Conservation (phyloP, 2,329 filamentous ascomycete species). For the Ceratocystis ficicola region DNA sequence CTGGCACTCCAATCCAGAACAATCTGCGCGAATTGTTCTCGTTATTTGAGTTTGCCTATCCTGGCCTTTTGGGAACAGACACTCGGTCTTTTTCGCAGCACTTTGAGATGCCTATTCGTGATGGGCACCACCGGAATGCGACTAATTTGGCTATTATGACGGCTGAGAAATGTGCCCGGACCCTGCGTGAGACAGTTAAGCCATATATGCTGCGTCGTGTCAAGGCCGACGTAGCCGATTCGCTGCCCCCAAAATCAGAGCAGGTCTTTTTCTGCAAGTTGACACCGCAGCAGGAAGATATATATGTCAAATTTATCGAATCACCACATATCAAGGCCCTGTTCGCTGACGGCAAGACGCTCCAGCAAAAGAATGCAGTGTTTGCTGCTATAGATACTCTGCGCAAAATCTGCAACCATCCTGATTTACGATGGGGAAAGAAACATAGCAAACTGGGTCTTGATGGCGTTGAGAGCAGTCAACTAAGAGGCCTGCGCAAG, state of each 20-base stretch:
- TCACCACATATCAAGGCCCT: slow-evolving; percentile 22
- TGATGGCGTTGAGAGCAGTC: not conserved
- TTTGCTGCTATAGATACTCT: slow-evolving; percentile 83
- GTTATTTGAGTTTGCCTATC: slow-evolving; percentile 92
- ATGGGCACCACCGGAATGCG: slow-evolving; percentile 90
- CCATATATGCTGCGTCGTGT: slow-evolving; percentile 85
- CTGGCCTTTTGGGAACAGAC: slow-evolving; percentile 80
- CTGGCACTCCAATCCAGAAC: slow-evolving; percentile 95
- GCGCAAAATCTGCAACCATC: slow-evolving; percentile 95
- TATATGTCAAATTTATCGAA: slow-evolving; percentile 21
- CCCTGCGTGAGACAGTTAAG: slow-evolving; percentile 83
- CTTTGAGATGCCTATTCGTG: slow-evolving; percentile 86
- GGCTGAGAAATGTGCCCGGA: slow-evolving; percentile 85
- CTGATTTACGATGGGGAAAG: slow-evolving; percentile 53
- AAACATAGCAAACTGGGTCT: slow-evolving; percentile 7
- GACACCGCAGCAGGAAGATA: slow-evolving; percentile 39
- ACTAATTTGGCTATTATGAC: slow-evolving; percentile 90
- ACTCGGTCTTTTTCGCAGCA: slow-evolving; percentile 80
- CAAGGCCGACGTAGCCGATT: slow-evolving; percentile 86
- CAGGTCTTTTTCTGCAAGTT: slow-evolving; percentile 93
- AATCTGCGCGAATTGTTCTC: slow-evolving; percentile 94
- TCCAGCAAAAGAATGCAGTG: slow-evolving; percentile 17
- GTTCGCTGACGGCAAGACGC: slow-evolving; percentile 6
- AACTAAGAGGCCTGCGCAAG: not conserved
- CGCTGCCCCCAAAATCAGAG: slow-evolving; percentile 90